phyloP scores from a whole-genome alignment of 495 filamentous ascomycete genomes.

The Platismatia glauca region DNA sequence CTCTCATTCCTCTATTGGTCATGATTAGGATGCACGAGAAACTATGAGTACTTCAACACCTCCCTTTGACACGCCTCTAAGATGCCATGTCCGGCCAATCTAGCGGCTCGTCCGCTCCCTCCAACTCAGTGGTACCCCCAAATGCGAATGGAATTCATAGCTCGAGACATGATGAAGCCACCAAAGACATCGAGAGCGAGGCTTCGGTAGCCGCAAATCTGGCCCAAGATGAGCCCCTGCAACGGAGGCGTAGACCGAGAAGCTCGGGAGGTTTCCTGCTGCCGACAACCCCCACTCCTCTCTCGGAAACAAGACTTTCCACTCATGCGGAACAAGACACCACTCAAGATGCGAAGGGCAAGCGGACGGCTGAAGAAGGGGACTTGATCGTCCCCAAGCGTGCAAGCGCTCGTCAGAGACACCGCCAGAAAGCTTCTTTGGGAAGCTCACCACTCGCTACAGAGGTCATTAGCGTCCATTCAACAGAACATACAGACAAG shows the following conservation, averaged over 20 bases:
- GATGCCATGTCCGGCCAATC: slow-evolving; percentile 21
- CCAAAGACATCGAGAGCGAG: background rate
- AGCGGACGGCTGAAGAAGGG: slow-evolving; percentile 17
- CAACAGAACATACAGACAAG: background rate
- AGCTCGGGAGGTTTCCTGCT: slow-evolving; percentile 41
- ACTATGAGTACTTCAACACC: slow-evolving; percentile 5
- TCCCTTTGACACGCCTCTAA: slow-evolving; percentile 4
- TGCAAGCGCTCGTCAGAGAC: slow-evolving; percentile 7
- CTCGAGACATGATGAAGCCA: background rate
- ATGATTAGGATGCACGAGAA: background rate
- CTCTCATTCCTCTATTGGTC: background rate
- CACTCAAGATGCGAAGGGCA: slow-evolving; percentile 18
- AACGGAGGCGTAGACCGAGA: slow-evolving; percentile 26
- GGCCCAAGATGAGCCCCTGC: slow-evolving; percentile 6
- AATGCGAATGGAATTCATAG: background rate
- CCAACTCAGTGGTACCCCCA: background rate
- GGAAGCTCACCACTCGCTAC: slow-evolving; percentile 26
- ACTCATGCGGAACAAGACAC: background rate
- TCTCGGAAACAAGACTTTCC: slow-evolving; percentile 30
- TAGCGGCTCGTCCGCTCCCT: slow-evolving; percentile 11
- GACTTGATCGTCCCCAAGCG: slow-evolving; percentile 16
- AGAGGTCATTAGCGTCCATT: slow-evolving; percentile 19
- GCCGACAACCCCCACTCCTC: slow-evolving; percentile 29
- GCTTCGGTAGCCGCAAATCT: background rate
- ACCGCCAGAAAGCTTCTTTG: slow-evolving; percentile 11